Base-by-base conservation (phyloP, 2,329 filamentous ascomycete species). In the Apiospora rasikravindrae region DNA sequence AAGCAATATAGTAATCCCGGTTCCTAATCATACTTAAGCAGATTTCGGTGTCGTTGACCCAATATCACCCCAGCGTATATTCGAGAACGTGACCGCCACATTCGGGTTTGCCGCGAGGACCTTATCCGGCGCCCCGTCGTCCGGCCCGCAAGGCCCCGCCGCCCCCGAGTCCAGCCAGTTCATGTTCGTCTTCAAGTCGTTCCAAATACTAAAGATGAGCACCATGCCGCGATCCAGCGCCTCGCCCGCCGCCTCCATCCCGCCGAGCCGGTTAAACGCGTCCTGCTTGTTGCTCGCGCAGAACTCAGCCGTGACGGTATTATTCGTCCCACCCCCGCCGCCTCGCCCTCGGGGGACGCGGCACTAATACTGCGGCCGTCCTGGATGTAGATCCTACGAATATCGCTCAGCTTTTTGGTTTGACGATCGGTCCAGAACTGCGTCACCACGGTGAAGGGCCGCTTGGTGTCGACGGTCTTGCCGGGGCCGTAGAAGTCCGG, bases 111-210 rank as follows among this genome's bases (percentile, higher is more conserved):
- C 75, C 22, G 79, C 57, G 81, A 90, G 86, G 64, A 91, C 80
- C 4, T 86, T 84, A 37, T 78, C 71, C 33, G 89, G 89, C 42
- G 81, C 83, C 61, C 89, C 89, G 24, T 87, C 88, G 75, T 78
- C 82, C 66, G 83, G 85, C 67, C 84, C 72, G 80, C 90, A 92
- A 44, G 83, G 82, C 71, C 90, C 90, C 33, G 57, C 19, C 19
- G 8, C 19, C 79, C 84, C 88, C 73, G 88, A 89, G 84, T 94
- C 92, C 77, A 94, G 88, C 92, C 92, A 94, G 77, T 92, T 87
- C 91, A 94, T 94, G 83, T 78, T 88, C 83, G 73, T 87, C 16
- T 13, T 40, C 40, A 93, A 88, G 82, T 93, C 91, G 78, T 92
- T 89, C 89, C 89, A 91, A 73, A 87, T 77, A 71, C 84, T 86